phyloP scores from a whole-genome alignment of 1,139 yeast genomes.

The Yamadazyma taylorii region DNA sequence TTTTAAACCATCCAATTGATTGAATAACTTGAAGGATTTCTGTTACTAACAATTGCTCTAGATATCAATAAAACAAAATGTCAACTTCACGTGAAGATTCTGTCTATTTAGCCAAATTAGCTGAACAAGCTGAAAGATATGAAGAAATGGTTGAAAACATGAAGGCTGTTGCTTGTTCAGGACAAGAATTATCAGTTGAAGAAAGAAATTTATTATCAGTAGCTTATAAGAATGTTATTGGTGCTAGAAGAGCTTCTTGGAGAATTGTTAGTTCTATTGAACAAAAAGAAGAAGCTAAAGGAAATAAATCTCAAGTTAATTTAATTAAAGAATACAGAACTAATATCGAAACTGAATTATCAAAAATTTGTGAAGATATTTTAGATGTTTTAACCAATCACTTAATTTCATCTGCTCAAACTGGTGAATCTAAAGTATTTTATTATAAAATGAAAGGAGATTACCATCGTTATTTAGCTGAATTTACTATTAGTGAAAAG shows the following conservation, averaged over 20 bases:
- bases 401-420: constrained; percentile 89
- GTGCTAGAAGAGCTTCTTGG: constrained; percentile 99
- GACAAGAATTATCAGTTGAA: constrained; percentile 94
- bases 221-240: constrained; percentile 97
- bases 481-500: constrained; percentile 88
- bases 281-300: constrained; percentile 97
- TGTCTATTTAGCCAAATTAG: constrained; percentile 96
- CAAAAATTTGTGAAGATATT: constrained; percentile 93
- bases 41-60: constrained; percentile 1
- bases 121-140: constrained; percentile 99
- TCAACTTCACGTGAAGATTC: constrained; percentile 95
- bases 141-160: constrained; percentile 99
- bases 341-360: constrained; percentile 90
- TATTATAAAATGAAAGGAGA: constrained; percentile 99
- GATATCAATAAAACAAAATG: constrained; percentile 38
- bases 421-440: constrained; percentile 97
- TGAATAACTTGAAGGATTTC: too few species aligned
- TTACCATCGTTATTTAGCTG: constrained; percentile 98
- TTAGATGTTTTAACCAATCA: constrained; percentile 83
- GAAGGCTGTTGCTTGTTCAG: constrained; percentile 96
- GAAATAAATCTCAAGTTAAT: constrained; percentile 82
- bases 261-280: constrained; percentile 96
- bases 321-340: constrained; percentile 93
- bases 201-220: constrained; percentile 96
- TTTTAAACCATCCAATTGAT: neutral